A percentile compares a stretch with the other conserved stretches of the same genome.
Evolutionary conservation across 2,329 filamentous ascomycete genomes (phyloP).

Genomic region (Fusarium setosum): DNA sequence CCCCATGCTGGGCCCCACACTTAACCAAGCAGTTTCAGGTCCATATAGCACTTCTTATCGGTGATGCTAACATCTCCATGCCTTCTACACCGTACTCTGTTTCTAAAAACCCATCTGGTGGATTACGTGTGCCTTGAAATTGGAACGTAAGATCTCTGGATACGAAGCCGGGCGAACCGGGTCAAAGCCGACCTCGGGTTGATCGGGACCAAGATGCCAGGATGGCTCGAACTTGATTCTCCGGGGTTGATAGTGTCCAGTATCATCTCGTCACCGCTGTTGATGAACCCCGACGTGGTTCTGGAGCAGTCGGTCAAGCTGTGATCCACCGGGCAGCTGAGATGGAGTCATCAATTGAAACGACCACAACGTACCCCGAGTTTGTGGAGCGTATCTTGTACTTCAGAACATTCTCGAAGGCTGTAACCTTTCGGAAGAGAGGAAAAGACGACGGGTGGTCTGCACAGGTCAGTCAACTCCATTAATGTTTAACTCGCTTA

Average conservation of each 20-base stretch:
- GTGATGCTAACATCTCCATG: constrained; percentile 25
- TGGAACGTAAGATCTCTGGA: constrained; percentile 1
- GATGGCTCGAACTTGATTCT: not conserved
- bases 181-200: not conserved
- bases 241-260: not conserved
- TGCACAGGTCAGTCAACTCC: too few species aligned
- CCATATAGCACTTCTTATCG: not conserved
- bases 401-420: not conserved
- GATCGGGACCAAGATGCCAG: not conserved
- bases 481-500: not conserved
- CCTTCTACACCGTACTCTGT: constrained; percentile 12
- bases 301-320: not conserved
- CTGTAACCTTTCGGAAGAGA: not conserved
- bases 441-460: too few species aligned
- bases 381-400: not conserved
- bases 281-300: not conserved
- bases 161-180: constrained; percentile 5
- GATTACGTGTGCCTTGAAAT: not conserved
- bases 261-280: not conserved
- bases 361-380: not conserved
- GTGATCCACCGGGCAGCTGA: not conserved
- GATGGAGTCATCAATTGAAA: not conserved
- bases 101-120: constrained; percentile 1
- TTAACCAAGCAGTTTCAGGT: constrained; percentile 35
- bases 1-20: constrained; percentile 26